These are phyloP conservation scores for Cryphonectria radicalis DNA, from an alignment of 2,329 filamentous ascomycete species.

Conservation along the genomic window DNA sequence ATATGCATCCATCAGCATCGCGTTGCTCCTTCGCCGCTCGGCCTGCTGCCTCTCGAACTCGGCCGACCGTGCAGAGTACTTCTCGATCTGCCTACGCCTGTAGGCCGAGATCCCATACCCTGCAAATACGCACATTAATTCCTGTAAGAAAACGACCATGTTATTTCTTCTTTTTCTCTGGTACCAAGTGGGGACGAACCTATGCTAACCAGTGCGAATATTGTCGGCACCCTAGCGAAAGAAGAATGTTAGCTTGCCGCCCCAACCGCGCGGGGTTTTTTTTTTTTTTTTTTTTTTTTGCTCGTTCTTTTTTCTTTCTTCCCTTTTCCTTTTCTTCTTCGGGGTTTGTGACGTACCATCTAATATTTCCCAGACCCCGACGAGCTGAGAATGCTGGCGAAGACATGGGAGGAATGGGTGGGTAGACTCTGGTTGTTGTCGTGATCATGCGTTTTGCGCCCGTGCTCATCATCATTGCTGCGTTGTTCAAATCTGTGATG, in stretches of 20 bases:
- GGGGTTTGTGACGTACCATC: constrained; percentile 10
- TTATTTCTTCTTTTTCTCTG: constrained; percentile 20
- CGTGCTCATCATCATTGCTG: constrained; percentile 24
- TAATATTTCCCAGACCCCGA: constrained; percentile 15
- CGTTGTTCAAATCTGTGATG: background rate
- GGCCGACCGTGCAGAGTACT: constrained; percentile 14
- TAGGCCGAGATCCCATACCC: constrained; percentile 29
- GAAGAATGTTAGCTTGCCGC: constrained; percentile 4
- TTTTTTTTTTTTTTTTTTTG: background rate
- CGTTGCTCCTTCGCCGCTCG: constrained; percentile 41
- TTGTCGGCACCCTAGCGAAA: constrained; percentile 19
- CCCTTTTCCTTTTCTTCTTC: background rate
- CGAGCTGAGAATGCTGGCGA: constrained; percentile 9
- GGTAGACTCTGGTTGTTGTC: constrained; percentile 25
- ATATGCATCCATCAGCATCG: constrained; percentile 54
- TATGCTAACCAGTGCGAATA: constrained; percentile 29
- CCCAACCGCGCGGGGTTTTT: background rate
- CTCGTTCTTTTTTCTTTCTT: background rate
- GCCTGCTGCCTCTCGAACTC: constrained; percentile 17
- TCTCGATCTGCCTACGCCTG: constrained; percentile 22
- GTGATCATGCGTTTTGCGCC: constrained; percentile 24
- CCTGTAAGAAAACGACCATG: constrained; percentile 15
- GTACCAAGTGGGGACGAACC: constrained; percentile 21
- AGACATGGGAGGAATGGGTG: constrained; percentile 20
- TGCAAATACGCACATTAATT: constrained; percentile 28